These are phyloP conservation scores for Syzygium jambos DNA, from an alignment of 345 rosid genomes.

Conservation along the genomic window DNA sequence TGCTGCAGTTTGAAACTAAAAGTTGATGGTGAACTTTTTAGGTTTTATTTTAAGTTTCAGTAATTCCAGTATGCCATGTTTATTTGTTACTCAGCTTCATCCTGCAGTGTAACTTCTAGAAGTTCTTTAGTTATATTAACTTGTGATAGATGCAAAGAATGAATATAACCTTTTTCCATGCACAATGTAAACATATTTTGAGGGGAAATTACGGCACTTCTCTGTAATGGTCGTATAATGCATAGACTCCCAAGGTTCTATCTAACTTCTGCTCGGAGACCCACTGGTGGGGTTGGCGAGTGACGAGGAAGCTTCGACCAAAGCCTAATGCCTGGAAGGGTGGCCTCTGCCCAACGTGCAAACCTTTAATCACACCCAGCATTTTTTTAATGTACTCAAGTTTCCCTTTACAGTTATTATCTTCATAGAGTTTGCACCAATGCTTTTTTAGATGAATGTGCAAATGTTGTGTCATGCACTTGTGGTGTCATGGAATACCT, in stretches of 20 bases:
- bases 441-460: not conserved
- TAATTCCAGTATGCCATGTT: not conserved
- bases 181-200: not conserved
- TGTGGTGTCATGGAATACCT: not conserved
- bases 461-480: not conserved
- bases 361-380: not conserved
- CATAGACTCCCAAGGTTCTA: not conserved
- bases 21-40: not conserved
- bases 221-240: not conserved
- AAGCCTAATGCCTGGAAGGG: not conserved
- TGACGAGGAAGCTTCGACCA: not conserved
- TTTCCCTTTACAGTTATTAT: not conserved
- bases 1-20: not conserved
- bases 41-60: not conserved
- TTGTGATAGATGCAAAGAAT: not conserved
- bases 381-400: not conserved
- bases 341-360: not conserved
- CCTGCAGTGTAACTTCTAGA: not conserved
- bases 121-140: not conserved
- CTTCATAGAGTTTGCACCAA: not conserved
- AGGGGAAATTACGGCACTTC: not conserved
- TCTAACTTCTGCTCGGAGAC: not conserved
- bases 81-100: not conserved
- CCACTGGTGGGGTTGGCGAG: not conserved
- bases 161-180: not conserved